Evolutionary conservation across 1,139 yeast species (phyloP), one percentile per base, ranked within the genome.

Genomic region (Protomyces inundatus): DNA sequence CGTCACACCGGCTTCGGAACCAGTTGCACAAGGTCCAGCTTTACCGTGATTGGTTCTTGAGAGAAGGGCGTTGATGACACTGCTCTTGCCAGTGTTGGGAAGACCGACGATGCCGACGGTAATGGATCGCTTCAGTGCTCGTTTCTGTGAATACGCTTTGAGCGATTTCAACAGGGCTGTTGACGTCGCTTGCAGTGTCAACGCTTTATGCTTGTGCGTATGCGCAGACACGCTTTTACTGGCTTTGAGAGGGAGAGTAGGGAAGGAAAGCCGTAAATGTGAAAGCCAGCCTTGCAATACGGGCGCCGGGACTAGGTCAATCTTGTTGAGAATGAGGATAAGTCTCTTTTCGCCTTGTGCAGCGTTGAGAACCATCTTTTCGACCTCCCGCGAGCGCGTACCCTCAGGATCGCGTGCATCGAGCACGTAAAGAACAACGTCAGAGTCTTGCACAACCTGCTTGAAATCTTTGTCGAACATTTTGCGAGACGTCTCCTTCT

Each of bases 361-460:
- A 70, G 85, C 83, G 72, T 88, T 87, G 67, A 91, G 78, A 48
- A 93, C 91, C 1, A 95, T 89, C 73, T 89, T 87, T 78, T 93
- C 99, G 48, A 93, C 95, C 73, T 84, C 89, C 73, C 85, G 84
- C 10, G 97, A 90, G 73, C 99, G 84, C 4, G 98, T 93, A 40
- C 91, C 85, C 75, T 89, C 97, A 61, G 99, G 98, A 76, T 93
- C 97, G 76, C 99, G 85, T 2, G 99, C 97, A 77, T 93, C 99
- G 72, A 93, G 79, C 32, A 93, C 97, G 71, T 95, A 93, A 65
- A 93, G 80, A 36, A 93, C 81, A 65, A 93, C 97, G 76, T 91
- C 98, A 1, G 97, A 80, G 36, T 90, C 86, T 66, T 90, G 97
- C 55, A 91, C 91, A 60, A 91, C 88, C 75, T 90, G 89, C 74